phyloP scores from a whole-genome alignment of 169 alveolate genomes.

The Plasmodium reichenowi region DNA sequence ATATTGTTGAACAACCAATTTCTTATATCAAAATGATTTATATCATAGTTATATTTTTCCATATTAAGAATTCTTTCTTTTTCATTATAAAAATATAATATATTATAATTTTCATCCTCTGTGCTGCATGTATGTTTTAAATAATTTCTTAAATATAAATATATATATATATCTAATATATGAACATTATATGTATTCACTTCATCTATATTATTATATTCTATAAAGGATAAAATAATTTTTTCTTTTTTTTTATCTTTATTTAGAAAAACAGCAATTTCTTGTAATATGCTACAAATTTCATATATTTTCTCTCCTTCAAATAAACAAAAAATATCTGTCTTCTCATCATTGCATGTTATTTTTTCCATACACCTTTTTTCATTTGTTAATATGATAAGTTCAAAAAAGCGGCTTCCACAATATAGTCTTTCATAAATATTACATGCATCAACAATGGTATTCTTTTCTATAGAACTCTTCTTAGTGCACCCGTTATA shows the following conservation, averaged over 20 bases:
- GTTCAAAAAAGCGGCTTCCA: constrained; percentile 49
- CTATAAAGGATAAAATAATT: constrained; percentile 28
- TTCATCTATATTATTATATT: not conserved
- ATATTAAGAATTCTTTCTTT: constrained; percentile 27
- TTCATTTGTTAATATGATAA: constrained; percentile 3
- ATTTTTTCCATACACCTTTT: not conserved
- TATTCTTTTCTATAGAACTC: too few relatives aligned
- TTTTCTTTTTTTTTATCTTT: constrained; percentile 11
- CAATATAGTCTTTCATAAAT: constrained; percentile 33
- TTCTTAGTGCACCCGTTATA: too few relatives aligned
- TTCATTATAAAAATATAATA: constrained; percentile 25
- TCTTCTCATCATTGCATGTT: not conserved
- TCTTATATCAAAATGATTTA: constrained; percentile 27
- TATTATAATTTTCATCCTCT: constrained; percentile 7
- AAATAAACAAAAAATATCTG: constrained; percentile 16
- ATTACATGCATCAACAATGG: not conserved
- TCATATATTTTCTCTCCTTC: constrained; percentile 9
- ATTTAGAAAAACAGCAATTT: constrained; percentile 23
- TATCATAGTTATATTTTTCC: constrained; percentile 11
- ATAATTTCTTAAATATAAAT: constrained; percentile 29
- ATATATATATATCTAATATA: constrained; percentile 27
- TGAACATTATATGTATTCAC: not conserved
- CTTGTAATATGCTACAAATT: constrained; percentile 23
- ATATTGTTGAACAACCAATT: constrained; percentile 46
- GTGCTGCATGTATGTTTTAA: not conserved